Conservation (phyloP, 108 stramenopile species). For the Discostella stelligeroides region DNA sequence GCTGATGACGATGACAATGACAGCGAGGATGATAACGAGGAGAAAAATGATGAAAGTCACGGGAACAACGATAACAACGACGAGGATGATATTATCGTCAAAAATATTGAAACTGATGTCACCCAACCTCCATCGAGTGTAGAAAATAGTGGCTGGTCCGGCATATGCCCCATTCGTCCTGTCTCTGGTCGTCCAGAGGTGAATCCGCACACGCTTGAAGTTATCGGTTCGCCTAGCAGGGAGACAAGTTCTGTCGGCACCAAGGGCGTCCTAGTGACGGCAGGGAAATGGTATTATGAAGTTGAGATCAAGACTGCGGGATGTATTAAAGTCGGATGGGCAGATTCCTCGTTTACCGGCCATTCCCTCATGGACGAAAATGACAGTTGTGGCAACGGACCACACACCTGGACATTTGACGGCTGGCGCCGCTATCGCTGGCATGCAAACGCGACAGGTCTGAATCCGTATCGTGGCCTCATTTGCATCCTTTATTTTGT, state of each 20-base stretch:
- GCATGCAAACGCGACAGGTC: conserved; percentile 76
- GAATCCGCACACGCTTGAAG: conserved; percentile 60
- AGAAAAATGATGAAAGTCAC: conserved; percentile 34
- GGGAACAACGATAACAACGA: conserved; percentile 14
- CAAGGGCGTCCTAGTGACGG: conserved; percentile 76
- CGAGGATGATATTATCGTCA: conserved; percentile 10
- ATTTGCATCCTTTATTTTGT: not conserved
- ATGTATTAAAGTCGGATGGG: conserved; percentile 96
- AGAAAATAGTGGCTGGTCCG: conserved; percentile 54
- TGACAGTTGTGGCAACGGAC: conserved; percentile 94
- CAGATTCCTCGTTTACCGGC: conserved; percentile 85
- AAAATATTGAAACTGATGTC: not conserved
- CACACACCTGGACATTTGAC: conserved; percentile 94
- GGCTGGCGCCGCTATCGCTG: conserved; percentile 94
- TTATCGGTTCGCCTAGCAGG: conserved; percentile 79
- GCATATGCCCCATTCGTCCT: conserved; percentile 70
- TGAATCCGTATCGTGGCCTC: not conserved
- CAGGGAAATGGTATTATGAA: conserved; percentile 97
- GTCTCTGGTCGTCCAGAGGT: conserved; percentile 78
- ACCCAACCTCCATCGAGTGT: conserved; percentile 1
- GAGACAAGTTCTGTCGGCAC: conserved; percentile 91
- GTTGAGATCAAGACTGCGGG: conserved; percentile 86
- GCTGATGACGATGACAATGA: conserved; percentile 50
- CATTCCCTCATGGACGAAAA: conserved; percentile 87
- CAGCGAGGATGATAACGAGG: conserved; percentile 60